These are phyloP conservation scores for Paramecium bursaria DNA, from an alignment of 73 alveolate genomes.

Conservation along the genomic window DNA sequence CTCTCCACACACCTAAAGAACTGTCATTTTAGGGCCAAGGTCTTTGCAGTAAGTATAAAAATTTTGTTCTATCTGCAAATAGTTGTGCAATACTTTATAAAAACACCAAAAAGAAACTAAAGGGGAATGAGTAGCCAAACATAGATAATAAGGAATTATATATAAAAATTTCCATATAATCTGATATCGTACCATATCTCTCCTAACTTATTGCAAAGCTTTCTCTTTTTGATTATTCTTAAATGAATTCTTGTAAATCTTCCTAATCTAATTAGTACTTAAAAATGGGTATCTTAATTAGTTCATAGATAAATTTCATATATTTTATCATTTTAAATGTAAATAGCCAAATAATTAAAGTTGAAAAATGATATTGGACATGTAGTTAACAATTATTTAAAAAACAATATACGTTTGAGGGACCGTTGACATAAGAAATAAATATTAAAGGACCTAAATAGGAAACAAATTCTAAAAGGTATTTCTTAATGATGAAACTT, in stretches of 20 bases:
- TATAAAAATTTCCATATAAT: conserved; percentile 16
- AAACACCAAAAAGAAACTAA: conserved; percentile 5
- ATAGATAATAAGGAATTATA: neutral
- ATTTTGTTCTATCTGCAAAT: neutral
- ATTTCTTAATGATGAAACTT: conserved; percentile 39
- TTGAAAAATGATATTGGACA: conserved; percentile 28
- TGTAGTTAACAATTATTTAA: conserved; percentile 30
- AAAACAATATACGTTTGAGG: conserved; percentile 11
- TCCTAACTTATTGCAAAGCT: conserved; percentile 24
- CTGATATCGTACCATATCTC: conserved; percentile 45
- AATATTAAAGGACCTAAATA: conserved; percentile 34
- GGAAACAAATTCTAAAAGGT: conserved; percentile 6
- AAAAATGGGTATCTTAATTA: too few relatives aligned
- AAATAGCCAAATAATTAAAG: conserved; percentile 2
- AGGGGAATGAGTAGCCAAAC: conserved; percentile 23
- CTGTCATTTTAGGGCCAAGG: conserved; percentile 45
- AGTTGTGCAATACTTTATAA: neutral
- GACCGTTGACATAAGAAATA: conserved; percentile 4
- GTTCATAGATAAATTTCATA: neutral
- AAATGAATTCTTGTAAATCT: too few relatives aligned
- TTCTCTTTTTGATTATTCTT: too few relatives aligned
- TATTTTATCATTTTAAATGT: neutral
- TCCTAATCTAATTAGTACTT: too few relatives aligned
- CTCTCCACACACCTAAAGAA: conserved; percentile 22
- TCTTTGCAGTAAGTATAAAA: neutral